A percentile compares a stretch with the other conserved stretches of the same genome.
Conservation (phyloP, 2,329 filamentous ascomycete genomes). For the Aspergillus sp. region DNA sequence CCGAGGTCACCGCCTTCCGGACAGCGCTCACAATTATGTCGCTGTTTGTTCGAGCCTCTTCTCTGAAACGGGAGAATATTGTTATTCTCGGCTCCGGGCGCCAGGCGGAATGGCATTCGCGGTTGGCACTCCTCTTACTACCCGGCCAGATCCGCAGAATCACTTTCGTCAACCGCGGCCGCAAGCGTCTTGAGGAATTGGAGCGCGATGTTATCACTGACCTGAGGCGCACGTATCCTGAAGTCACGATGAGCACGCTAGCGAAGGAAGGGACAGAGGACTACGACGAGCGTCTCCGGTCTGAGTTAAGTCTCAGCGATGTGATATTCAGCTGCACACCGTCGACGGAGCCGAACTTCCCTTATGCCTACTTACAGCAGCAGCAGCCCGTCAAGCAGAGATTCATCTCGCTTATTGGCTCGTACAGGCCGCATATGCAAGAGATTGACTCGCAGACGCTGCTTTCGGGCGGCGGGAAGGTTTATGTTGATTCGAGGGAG, state of each 20-base stretch:
- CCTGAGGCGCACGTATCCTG: constrained; percentile 38
- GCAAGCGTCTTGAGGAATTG: constrained; percentile 58
- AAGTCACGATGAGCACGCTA: constrained; percentile 30
- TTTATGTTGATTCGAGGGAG: constrained; percentile 63
- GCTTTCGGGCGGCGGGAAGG: constrained; percentile 59
- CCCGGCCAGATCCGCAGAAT: constrained; percentile 56
- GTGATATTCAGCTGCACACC: constrained; percentile 54
- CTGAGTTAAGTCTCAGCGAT: constrained; percentile 36
- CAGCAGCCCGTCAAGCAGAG: constrained; percentile 36
- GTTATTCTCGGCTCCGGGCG: constrained; percentile 52
- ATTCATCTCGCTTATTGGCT: constrained; percentile 54
- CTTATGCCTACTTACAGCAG: constrained; percentile 34
- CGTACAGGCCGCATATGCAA: constrained; percentile 55
- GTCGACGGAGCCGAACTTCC: constrained; percentile 45
- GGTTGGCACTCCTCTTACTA: constrained; percentile 51
- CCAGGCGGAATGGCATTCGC: constrained; percentile 52
- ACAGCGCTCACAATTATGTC: constrained; percentile 72
- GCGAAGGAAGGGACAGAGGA: constrained; percentile 65
- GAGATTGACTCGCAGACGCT: constrained; percentile 49
- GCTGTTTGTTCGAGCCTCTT: constrained; percentile 54
- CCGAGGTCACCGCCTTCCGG: constrained; percentile 75
- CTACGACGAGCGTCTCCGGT: constrained; percentile 29
- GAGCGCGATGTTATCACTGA: constrained; percentile 29
- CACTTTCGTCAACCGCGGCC: constrained; percentile 71
- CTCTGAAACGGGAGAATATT: constrained; percentile 31